Percentiles rank a stretch among this genome's conserved stretches.
Evolutionary conservation across 495 filamentous ascomycete genomes (phyloP).

Genomic region (Penicillium waksmanii): DNA sequence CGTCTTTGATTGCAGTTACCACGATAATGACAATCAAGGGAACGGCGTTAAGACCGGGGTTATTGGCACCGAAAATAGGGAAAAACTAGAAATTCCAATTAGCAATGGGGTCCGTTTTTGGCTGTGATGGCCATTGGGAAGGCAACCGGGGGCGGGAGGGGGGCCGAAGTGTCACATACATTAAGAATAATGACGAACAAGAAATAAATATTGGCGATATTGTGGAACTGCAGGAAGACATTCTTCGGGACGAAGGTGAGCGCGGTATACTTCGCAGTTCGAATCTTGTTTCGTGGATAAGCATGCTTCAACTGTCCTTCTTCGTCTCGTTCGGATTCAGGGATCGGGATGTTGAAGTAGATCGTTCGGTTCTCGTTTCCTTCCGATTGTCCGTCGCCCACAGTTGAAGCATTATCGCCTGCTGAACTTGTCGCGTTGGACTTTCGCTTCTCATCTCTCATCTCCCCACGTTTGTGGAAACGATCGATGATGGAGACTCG

Average conservation of each 20-base stretch:
- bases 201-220: constrained; percentile 98
- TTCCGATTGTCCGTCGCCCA: constrained; percentile 40
- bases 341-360: constrained; percentile 87
- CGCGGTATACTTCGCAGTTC: constrained; percentile 95
- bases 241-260: constrained; percentile 98
- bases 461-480: constrained; percentile 62
- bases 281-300: constrained; percentile 93
- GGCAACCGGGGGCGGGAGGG: neutral
- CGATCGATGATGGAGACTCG: constrained; percentile 83
- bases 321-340: constrained; percentile 77
- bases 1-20: constrained; percentile 92
- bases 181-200: constrained; percentile 92
- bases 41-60: constrained; percentile 86
- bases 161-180: constrained; percentile 58
- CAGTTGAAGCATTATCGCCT: constrained; percentile 43
- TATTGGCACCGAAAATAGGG: constrained; percentile 89
- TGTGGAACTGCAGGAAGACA: constrained; percentile 96
- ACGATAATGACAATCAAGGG: constrained; percentile 94
- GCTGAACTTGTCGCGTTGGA: constrained; percentile 45
- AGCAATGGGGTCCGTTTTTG: neutral
- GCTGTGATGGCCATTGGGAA: too few species aligned
- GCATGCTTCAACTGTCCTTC: constrained; percentile 70
- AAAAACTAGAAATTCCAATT: constrained; percentile 69
- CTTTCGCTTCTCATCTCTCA: constrained; percentile 69
- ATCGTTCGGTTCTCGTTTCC: constrained; percentile 51